Percentiles rank a stretch among this genome's conserved stretches.
Conservation (phyloP, 371 early-diverging fungal genomes). For the Mucor sp. region DNA sequence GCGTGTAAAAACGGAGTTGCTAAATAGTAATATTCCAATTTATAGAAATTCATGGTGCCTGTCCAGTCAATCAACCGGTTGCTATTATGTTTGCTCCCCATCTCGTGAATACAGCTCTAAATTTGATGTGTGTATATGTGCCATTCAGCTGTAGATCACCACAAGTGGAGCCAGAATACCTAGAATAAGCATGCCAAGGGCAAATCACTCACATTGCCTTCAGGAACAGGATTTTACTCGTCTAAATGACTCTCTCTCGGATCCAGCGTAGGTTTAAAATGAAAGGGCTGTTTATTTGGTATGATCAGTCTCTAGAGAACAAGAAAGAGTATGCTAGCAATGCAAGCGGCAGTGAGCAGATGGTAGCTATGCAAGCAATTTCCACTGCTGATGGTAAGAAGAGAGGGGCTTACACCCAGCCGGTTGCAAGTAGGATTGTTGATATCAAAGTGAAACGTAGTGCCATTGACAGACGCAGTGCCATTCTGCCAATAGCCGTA, state of each 20-base stretch:
- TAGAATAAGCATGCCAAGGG: neutral
- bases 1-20: conserved; percentile 1
- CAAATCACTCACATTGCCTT: neutral
- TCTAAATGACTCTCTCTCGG: neutral
- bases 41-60: neutral
- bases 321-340: neutral
- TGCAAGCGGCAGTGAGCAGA: neutral
- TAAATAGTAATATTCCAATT: neutral
- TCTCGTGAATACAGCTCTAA: neutral
- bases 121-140: neutral
- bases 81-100: neutral
- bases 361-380: neutral
- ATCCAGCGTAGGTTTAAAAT: neutral
- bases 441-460: conserved; percentile 23
- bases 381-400: conserved; percentile 27
- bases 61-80: neutral
- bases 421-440: conserved; percentile 48
- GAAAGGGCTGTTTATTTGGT: neutral
- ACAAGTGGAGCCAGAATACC: neutral
- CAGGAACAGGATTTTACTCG: neutral
- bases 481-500: conserved; percentile 52
- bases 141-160: neutral
- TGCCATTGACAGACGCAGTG: conserved; percentile 17
- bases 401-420: conserved; percentile 25
- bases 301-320: neutral